Evolutionary conservation across 768 basidiomycete species (phyloP), one percentile per base, ranked within the genome.

Genomic region (Podaxis sp.): DNA sequence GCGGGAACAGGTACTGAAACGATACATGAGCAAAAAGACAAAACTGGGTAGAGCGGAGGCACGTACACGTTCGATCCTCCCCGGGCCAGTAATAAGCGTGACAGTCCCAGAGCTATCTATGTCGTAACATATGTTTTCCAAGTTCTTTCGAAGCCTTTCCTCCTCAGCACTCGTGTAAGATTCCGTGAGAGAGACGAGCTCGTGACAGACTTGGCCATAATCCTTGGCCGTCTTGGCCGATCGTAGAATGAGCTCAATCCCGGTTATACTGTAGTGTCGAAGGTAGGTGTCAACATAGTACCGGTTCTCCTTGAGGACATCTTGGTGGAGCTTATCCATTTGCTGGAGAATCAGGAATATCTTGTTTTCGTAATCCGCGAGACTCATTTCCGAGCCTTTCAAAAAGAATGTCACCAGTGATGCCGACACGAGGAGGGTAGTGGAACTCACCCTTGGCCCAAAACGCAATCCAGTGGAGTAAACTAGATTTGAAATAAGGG

Each of bases 381-480:
- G 44, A 38, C 67, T 69, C 30, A 67, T 60, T 24, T 70, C 68
- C 60, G 53, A 57, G 3, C 65, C 65, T 64, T 36, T 24, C 22
- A 26, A 11, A 15, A 6, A n/a, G 20, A 41, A 26, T 20, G 11
- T 6, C 20, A 8, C 6, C n/a, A 4, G 20, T 36, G 44, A 36
- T 28, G 24, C 7, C 7, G 17, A 33, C 10, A 26, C 30, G 17
- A 22, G 4, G 20, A 11, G 11, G 24, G 46, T 2, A 17, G 17
- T 11, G 5, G 41, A 17, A 28, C 38, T 38, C 38, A 71, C 71
- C 71, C 15, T 66, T 67, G 1, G 70, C 70, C 72, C 72, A 73
- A 58, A 71, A 73, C 6, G 70, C 70, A 7, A 73, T 60, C 72
- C 72, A 73, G 1, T 59, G 62, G 4, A 70, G 58, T n/a, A 73